Evolutionary conservation across 352 stramenopile genomes (phyloP).

Genomic region (Globisporangium nodosum): DNA sequence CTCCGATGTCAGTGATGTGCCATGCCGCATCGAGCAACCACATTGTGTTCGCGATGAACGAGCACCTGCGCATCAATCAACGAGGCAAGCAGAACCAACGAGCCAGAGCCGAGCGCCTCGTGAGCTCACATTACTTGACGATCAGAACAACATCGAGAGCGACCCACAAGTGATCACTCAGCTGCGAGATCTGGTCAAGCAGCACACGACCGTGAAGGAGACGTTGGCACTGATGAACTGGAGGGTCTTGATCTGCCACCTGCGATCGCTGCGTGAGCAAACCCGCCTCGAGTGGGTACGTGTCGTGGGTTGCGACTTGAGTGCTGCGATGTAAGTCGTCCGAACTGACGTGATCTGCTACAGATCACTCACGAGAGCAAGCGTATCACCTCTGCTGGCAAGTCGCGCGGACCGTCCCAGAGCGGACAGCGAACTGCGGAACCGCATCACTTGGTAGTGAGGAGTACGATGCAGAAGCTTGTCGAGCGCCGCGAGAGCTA

Average conservation of each 20-base stretch:
- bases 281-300: slow-evolving; percentile 41
- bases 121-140: neutral
- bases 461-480: slow-evolving; percentile 35
- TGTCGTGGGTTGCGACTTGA: neutral
- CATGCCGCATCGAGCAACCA: neutral
- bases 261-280: slow-evolving; percentile 20
- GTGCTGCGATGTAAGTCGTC: neutral
- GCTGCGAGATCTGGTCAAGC: slow-evolving; percentile 35
- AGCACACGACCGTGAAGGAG: slow-evolving; percentile 23
- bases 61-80: neutral
- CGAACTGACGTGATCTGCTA: neutral
- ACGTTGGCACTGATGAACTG: slow-evolving; percentile 28
- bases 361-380: slow-evolving; percentile 18
- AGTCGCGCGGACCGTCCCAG: neutral
- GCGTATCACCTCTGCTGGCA: neutral
- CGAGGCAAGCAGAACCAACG: neutral
- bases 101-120: neutral
- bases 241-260: slow-evolving; percentile 35
- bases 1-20: neutral
- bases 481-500: slow-evolving; percentile 28
- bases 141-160: slow-evolving; percentile 15
- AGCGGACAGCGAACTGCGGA: neutral
- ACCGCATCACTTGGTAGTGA: slow-evolving; percentile 12
- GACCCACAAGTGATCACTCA: slow-evolving; percentile 48
- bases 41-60: neutral